These are phyloP conservation scores for Soucietia sequanensis DNA, from an alignment of 805 yeast species.

Conservation along the genomic window DNA sequence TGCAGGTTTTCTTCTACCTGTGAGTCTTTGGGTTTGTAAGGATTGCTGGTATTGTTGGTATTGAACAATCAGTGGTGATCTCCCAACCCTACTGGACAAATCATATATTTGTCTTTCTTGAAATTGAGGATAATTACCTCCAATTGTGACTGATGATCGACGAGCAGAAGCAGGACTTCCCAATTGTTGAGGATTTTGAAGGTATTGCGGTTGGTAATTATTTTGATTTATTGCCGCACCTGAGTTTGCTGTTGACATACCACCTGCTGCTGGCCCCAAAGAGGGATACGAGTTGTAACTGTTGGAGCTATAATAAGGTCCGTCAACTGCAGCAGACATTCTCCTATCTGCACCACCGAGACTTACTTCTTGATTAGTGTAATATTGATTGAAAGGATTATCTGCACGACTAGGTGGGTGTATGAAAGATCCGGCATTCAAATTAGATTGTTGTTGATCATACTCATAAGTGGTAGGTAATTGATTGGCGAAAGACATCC, in stretches of 20 bases:
- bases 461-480: constrained; percentile 53
- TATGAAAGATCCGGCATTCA: constrained; percentile 27
- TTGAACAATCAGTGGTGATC: constrained; percentile 34
- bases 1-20: constrained; percentile 26
- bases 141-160: constrained; percentile 24
- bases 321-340: constrained; percentile 38
- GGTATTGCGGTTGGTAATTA: constrained; percentile 8
- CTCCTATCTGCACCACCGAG: constrained; percentile 30
- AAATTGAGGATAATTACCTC: constrained; percentile 10
- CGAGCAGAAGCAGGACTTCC: constrained; percentile 8
- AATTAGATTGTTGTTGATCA: constrained; percentile 19
- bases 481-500: constrained; percentile 42
- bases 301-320: constrained; percentile 15
- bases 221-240: neutral
- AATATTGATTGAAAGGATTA: constrained; percentile 45
- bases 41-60: constrained; percentile 33
- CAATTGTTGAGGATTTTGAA: constrained; percentile 5
- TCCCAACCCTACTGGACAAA: constrained; percentile 13
- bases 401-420: constrained; percentile 46
- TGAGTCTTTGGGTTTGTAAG: constrained; percentile 20
- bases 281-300: constrained; percentile 13
- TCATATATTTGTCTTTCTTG: constrained; percentile 10
- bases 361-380: constrained; percentile 36
- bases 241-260: too few relatives aligned
- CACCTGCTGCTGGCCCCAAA: constrained; percentile 2